These are phyloP conservation scores for Ramaria sp. DNA, from an alignment of 768 basidiomycete species.

Conservation along the genomic window DNA sequence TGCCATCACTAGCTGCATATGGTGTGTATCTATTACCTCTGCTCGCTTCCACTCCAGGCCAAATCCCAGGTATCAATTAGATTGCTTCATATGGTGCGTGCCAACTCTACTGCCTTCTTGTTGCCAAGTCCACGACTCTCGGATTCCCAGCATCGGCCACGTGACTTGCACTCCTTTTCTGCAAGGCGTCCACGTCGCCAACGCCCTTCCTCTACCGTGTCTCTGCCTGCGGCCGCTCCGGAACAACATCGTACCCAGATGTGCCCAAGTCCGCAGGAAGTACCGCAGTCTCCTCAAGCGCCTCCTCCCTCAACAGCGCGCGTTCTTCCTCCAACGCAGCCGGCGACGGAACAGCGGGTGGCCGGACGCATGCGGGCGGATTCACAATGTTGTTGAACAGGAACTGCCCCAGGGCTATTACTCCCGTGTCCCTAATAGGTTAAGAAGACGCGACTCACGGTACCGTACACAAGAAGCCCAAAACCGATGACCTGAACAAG, in stretches of 20 bases:
- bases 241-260: slow-evolving; percentile 76
- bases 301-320: slow-evolving; percentile 47
- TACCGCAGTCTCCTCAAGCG: slow-evolving; percentile 72
- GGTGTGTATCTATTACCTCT: too few species aligned
- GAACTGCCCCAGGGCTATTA: slow-evolving; percentile 37
- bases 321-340: slow-evolving; percentile 18
- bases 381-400: slow-evolving; percentile 80
- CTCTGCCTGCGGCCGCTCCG: slow-evolving; percentile 15
- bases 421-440: slow-evolving; percentile 7
- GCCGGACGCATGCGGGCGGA: slow-evolving; percentile 52
- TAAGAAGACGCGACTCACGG: slow-evolving; percentile 34
- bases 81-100: neutral
- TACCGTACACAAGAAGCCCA: slow-evolving; percentile 83
- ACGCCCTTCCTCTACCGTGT: neutral
- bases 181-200: too few species aligned
- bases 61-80: neutral
- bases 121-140: too few species aligned
- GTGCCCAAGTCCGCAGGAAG: slow-evolving; percentile 75
- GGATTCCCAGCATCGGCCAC: too few species aligned
- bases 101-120: neutral
- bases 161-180: too few species aligned
- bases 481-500: slow-evolving; percentile 80
- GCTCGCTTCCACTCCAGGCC: too few species aligned
- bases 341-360: slow-evolving; percentile 21
- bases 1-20: too few species aligned